Conservation (phyloP, 2,329 filamentous ascomycete genomes). For the Tothia fuscella region DNA sequence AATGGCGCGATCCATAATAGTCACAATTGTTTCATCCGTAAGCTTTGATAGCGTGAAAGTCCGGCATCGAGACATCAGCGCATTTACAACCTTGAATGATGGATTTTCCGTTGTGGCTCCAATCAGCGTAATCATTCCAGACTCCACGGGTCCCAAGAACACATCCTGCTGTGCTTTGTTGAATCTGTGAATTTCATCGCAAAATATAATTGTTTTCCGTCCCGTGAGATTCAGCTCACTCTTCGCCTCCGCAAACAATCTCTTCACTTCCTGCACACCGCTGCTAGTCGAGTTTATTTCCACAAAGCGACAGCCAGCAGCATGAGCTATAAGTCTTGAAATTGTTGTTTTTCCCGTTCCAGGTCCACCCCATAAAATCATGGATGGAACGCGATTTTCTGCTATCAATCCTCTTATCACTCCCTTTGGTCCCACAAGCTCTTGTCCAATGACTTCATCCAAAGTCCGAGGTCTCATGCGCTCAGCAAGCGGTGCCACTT, state of each 20-base stretch:
- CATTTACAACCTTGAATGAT: constrained; percentile 81
- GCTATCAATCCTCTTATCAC: constrained; percentile 80
- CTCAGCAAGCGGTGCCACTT: constrained; percentile 76
- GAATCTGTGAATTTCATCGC: constrained; percentile 92
- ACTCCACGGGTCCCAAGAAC: constrained; percentile 84
- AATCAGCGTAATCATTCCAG: constrained; percentile 79
- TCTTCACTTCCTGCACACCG: constrained; percentile 84
- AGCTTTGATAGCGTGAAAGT: constrained; percentile 80
- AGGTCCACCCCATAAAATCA: constrained; percentile 83
- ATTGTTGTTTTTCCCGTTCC: constrained; percentile 87
- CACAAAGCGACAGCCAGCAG: constrained; percentile 74
- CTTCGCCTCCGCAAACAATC: constrained; percentile 73
- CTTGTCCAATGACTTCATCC: constrained; percentile 82
- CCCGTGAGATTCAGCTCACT: constrained; percentile 72
- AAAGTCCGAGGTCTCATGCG: constrained; percentile 79
- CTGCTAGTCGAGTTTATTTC: constrained; percentile 91
- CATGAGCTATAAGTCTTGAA: constrained; percentile 74
- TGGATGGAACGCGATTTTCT: constrained; percentile 73
- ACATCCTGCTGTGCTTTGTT: constrained; percentile 89
- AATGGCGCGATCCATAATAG: constrained; percentile 68
- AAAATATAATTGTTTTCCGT: constrained; percentile 89
- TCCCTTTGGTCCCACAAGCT: constrained; percentile 75
- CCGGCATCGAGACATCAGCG: constrained; percentile 76
- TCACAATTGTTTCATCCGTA: constrained; percentile 55
- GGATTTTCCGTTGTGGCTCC: constrained; percentile 97